Base-by-base conservation (phyloP, 306 rosid genomes). In the Arachis hypogaea region DNA sequence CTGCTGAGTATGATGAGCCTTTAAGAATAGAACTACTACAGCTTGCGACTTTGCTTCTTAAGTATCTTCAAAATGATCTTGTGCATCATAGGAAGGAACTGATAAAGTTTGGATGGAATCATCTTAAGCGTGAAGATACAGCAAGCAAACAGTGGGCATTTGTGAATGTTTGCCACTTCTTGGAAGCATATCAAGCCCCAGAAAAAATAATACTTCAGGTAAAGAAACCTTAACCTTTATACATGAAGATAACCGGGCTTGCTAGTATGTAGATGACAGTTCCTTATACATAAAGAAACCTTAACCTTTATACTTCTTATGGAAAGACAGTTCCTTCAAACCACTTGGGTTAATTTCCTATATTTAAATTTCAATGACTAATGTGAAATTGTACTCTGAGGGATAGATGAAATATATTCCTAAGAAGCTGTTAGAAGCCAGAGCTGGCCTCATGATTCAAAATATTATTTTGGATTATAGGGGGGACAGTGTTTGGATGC, bases 111-210 rank as follows among this genome's bases (percentile, higher is more conserved):
- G 99, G 99, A 63, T 95, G 99, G 99, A 95, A 95, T 81, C 99
- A 95, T 92, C 93, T 95, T 71, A 95, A 95, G 86, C 90, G 99
- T 56, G 99, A 95, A 86, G 99, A 95, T 77, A 95, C 98, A 81
- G 96, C 98, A 67, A 95, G 99, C 86, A 95, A 92, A 82, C 99
- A 95, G 82, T 95, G 99, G 99, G 99, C 99, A 61, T 95, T 95
- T 90, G 99, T 95, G 74, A 95, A 95, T 86, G 99, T 95, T 80
- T 95, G 99, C 89, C 99, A 95, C 80, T 95, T 95, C 81, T 84
- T 95, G 83, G 98, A 92, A 84, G 99, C 98, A 71, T 95, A 92
- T 85, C 99, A 95, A 78, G 99, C 99, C 75, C 99, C 99, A 16
- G 99, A 95, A 81, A 95, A 95, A 83, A 95, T 95, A 65, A 95